These are phyloP conservation scores for Neurospora sp. DNA, from an alignment of 495 filamentous ascomycete genomes.

Conservation along the genomic window DNA sequence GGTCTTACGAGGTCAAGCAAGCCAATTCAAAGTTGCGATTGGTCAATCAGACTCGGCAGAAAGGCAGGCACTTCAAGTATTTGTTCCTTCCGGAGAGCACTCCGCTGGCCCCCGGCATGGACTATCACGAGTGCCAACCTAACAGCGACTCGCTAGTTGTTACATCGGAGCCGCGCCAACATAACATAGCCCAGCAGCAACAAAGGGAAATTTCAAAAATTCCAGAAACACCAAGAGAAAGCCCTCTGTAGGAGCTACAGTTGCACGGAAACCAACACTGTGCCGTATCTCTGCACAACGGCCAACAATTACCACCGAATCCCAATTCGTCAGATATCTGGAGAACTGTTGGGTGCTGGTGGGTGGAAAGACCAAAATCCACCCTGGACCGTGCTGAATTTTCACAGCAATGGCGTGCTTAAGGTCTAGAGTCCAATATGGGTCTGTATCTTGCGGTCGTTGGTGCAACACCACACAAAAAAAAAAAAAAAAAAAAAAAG, in stretches of 20 bases:
- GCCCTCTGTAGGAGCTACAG: not conserved
- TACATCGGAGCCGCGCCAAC: not conserved
- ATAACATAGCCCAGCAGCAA: not conserved
- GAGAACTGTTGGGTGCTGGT: not conserved
- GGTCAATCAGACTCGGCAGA: not conserved
- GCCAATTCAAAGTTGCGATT: not conserved
- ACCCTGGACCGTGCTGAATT: not conserved
- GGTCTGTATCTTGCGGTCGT: not conserved
- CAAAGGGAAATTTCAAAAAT: not conserved
- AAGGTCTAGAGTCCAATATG: not conserved
- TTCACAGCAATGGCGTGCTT: not conserved
- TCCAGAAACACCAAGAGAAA: not conserved
- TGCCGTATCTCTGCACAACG: not conserved
- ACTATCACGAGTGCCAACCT: not conserved
- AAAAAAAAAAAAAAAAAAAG: not conserved
- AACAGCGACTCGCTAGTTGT: not conserved
- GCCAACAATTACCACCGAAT: not conserved
- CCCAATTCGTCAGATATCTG: not conserved
- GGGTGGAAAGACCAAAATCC: not conserved
- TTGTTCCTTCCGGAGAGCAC: not conserved
- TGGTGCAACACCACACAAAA: not conserved
- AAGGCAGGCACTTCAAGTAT: not conserved
- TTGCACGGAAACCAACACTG: not conserved
- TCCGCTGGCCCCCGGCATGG: not conserved
- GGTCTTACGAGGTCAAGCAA: not conserved